phyloP scores from a whole-genome alignment of 139 green algal species.

The Coccomyxa sp. region DNA sequence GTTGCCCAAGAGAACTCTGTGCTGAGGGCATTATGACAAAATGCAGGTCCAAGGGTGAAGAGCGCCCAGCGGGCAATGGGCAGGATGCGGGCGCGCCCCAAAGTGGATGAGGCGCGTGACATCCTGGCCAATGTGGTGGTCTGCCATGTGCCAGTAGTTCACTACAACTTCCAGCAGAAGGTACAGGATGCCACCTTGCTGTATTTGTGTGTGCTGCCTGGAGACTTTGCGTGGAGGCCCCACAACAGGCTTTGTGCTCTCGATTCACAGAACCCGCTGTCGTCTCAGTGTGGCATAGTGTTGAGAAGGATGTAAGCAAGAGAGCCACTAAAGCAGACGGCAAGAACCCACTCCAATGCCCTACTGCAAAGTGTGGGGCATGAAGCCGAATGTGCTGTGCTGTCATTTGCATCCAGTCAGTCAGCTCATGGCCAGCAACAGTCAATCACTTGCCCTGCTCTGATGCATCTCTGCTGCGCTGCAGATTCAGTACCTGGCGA shows the following conservation, averaged over 20 bases:
- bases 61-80: not conserved
- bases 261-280: no score
- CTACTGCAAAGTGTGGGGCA: no score
- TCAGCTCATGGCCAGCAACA: not conserved
- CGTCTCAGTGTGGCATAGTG: no score
- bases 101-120: conserved; percentile 90
- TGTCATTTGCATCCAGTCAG: not conserved
- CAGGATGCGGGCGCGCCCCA: conserved; percentile 32
- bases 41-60: conserved; percentile 38
- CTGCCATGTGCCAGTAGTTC: conserved; percentile 85
- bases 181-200: conserved; percentile 17
- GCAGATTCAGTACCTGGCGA: conserved; percentile 75
- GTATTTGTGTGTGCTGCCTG: no score
- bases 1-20: not conserved
- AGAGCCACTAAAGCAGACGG: no score
- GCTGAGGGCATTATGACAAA: no score
- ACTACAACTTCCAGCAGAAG: conserved; percentile 88
- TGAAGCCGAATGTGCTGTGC: no score
- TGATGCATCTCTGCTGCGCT: not conserved
- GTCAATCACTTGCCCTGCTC: not conserved
- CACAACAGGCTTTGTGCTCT: no score
- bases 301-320: no score
- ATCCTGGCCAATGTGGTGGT: conserved; percentile 92
- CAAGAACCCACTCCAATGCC: no score
- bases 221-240: no score